phyloP scores from a whole-genome alignment of 768 basidiomycete species.

The Boletus coccyginus region DNA sequence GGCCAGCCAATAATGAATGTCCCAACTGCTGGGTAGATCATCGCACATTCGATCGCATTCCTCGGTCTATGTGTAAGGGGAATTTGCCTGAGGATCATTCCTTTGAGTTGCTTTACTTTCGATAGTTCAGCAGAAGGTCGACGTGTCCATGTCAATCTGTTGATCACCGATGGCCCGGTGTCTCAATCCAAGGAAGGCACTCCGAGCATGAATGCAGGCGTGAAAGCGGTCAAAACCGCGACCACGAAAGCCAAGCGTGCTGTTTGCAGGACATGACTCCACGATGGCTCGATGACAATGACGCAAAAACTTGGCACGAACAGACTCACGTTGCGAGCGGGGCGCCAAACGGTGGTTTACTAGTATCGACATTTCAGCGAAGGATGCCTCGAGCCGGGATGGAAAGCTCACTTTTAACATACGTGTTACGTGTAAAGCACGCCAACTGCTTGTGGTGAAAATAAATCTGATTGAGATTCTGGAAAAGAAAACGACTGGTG shows the following conservation, averaged over 20 bases:
- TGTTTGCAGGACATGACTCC: constrained; percentile 57
- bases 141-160: constrained; percentile 61
- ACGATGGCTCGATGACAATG: neutral
- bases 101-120: constrained; percentile 47
- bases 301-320: neutral
- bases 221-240: constrained; percentile 60
- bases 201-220: constrained; percentile 70
- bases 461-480: constrained; percentile 30
- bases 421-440: constrained; percentile 52
- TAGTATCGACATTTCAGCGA: constrained; percentile 42
- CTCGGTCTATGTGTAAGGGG: constrained; percentile 38
- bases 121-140: constrained; percentile 78
- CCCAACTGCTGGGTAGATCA: constrained; percentile 79
- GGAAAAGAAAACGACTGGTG: constrained; percentile 46
- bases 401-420: constrained; percentile 43
- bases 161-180: constrained; percentile 42
- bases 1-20: constrained; percentile 66
- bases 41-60: constrained; percentile 69
- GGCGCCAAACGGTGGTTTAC: constrained; percentile 72
- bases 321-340: constrained; percentile 55
- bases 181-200: constrained; percentile 46
- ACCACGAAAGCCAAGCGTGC: constrained; percentile 67
- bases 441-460: constrained; percentile 55
- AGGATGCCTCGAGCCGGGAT: constrained; percentile 29
- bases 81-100: neutral